Evolutionary conservation across 2,329 filamentous ascomycete species (phyloP), one percentile per base, ranked within the genome.

Genomic region (Penicillium capsulatum): DNA sequence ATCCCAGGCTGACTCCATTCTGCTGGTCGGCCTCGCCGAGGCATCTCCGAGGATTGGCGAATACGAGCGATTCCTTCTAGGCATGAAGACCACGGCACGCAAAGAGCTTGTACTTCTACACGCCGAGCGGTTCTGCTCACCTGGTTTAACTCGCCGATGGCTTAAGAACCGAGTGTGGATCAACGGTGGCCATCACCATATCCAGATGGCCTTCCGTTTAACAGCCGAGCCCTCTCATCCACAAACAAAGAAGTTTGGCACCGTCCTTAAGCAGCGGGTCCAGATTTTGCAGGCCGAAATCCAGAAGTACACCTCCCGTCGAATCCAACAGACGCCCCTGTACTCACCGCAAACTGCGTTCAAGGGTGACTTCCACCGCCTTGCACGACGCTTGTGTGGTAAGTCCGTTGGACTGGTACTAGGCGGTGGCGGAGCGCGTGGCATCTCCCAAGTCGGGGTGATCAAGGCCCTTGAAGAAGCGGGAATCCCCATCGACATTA

Each of bases 221-320:
- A 83, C 85, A 31, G 71, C 83, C 1, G 83, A 94, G 49, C 86
- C 89, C 2, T 79, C 85, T 0, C 83, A 89, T 55, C 78, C 83
- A 14, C 81, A 82, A 10, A 76, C 80, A 1, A 87, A 88, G 53
- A 83, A 84, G 36, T 83, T 94, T 11, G 89, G 91, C 1, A 85
- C 84, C 3, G 88, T 84, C 1, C 70, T 98, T 44, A 97, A 96
- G 63, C 86, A 96, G 58, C 75, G 90, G 24, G 92, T 98, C 4
- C 91, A 98, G 63, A 89, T 92, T 4, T 66, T 98, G 3, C 92
- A 97, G 61, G 92, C 92, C 0, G 92, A 97, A 60, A 96, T 98
- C 14, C 91, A 97, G 59, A 97, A 96, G 61, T 98, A 96, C 62
- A 97, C 94, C 0, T 95, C 89, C 1, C 79, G 88, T n/a, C 84